Evolutionary conservation across 805 yeast genomes (phyloP), one percentile per base, ranked within the genome.

Genomic region (Yamadazyma akitaensis): DNA sequence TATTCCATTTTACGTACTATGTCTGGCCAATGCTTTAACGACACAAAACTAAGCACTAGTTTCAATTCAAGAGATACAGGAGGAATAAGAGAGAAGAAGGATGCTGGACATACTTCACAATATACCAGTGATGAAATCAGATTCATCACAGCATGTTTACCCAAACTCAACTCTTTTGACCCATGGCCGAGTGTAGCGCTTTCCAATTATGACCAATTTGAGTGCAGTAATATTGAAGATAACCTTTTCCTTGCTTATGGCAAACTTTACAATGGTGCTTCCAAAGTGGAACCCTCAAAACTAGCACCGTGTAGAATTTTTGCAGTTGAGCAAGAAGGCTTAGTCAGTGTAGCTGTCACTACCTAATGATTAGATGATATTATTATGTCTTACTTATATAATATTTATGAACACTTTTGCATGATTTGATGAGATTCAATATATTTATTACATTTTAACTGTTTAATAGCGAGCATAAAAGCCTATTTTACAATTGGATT

Each of bases 141-240:
- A 10, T 38, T 21, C 12, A 68, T 72, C 17, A 59, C 63, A 32
- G 63, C 63, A 46, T 70, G 76, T 51, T 53, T 70, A 11, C 74
- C 73, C 1, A 58, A 55, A 37, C 59, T 71, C 44, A 68, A 68
- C 50, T 64, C 73, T 10, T 70, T 43, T 50, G 75, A 70, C 49
- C 63, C 57, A 47, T 72, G 76, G 76, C 44, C 47, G 28, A 42
- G 44, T 21, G 35, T 62, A 16, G 56, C 59, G 1, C 34, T 63
- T n/a, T 54, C 64, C 12, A 58, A 60, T 38, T 53, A 44, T 19
- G 45, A 50, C 14, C 26, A 37, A n/a, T 48, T 54, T 14, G 21
- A 38, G 31, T 31, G 26, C 9, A 25, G 31, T 17, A 19, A 37
- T 2, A 21, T 16, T 4, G 28, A 53, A 24, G 44, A 42, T 13